Evolutionary conservation across 495 filamentous ascomycete species (phyloP).

Genomic region (Penicillium lividum): DNA sequence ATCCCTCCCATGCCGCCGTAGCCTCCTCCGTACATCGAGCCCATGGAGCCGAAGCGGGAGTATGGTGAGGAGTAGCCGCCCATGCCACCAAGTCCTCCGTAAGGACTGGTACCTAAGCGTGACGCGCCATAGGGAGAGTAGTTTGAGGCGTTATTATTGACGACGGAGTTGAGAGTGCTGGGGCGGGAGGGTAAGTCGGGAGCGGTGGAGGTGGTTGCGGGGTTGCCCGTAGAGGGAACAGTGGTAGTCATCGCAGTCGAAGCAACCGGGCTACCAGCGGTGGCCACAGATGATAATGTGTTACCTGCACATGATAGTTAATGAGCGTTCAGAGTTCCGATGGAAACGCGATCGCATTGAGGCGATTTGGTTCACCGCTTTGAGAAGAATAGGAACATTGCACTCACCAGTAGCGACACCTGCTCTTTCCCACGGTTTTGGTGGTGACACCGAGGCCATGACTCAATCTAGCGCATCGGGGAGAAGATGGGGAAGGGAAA

Average conservation of each 20-base stretch:
- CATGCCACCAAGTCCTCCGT: constrained; percentile 49
- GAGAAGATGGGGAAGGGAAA: constrained; percentile 11
- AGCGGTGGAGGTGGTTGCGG: constrained; percentile 50
- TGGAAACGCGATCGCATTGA: constrained; percentile 8
- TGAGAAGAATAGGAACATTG: not conserved
- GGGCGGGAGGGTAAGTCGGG: constrained; percentile 83
- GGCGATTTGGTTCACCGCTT: constrained; percentile 7
- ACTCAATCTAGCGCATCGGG: constrained; percentile 37
- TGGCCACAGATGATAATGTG: constrained; percentile 37
- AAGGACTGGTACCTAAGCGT: constrained; percentile 55
- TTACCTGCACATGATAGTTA: constrained; percentile 31
- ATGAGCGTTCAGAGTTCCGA: constrained; percentile 7
- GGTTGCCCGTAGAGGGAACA: constrained; percentile 38
- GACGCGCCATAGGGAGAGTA: constrained; percentile 75
- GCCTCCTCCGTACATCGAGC: constrained; percentile 58
- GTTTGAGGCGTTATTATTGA: constrained; percentile 79
- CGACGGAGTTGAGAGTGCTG: constrained; percentile 70
- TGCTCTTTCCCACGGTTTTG: constrained; percentile 91
- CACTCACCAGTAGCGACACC: constrained; percentile 61
- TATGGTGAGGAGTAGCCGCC: constrained; percentile 60
- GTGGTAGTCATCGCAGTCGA: constrained; percentile 43
- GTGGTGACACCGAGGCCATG: constrained; percentile 72
- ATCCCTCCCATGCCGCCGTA: constrained; percentile 59
- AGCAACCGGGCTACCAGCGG: constrained; percentile 39
- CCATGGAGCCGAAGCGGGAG: constrained; percentile 64